Evolutionary conservation across 495 filamentous ascomycete genomes (phyloP).

Genomic region (Aspergillus homomorphus): DNA sequence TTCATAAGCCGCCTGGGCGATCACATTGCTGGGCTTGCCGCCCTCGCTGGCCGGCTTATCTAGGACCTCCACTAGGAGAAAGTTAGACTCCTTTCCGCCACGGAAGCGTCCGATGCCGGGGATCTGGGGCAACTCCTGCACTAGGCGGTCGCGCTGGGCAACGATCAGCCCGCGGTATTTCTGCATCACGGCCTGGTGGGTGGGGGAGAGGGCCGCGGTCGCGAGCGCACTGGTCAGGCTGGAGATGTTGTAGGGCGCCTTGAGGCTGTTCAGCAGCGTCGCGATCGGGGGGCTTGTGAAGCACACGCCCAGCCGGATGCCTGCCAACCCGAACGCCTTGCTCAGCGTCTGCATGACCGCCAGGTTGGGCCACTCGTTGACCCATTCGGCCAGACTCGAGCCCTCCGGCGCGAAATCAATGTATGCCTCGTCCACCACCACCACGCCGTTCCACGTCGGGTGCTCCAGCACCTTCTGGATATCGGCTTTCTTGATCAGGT

Average conservation of each 20-base stretch:
- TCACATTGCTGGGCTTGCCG: conserved; percentile 72
- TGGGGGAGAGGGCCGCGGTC: conserved; percentile 59
- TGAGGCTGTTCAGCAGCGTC: conserved; percentile 79
- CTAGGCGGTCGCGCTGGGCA: conserved; percentile 69
- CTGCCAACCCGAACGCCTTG: conserved; percentile 94
- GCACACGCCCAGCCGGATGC: conserved; percentile 75
- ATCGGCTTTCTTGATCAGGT: conserved; percentile 71
- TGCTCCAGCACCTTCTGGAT: conserved; percentile 73
- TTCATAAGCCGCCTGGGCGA: conserved; percentile 77
- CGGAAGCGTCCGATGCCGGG: conserved; percentile 75
- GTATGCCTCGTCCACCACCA: conserved; percentile 94
- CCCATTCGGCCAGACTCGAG: conserved; percentile 87
- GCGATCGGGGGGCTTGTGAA: conserved; percentile 68
- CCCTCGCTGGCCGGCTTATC: conserved; percentile 52
- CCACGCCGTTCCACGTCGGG: conserved; percentile 91
- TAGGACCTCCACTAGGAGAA: conserved; percentile 84
- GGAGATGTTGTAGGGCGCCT: conserved; percentile 93
- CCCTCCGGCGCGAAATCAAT: conserved; percentile 85
- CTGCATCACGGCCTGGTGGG: conserved; percentile 69
- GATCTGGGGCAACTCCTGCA: conserved; percentile 70
- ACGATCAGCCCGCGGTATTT: conserved; percentile 64
- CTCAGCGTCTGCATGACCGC: conserved; percentile 97
- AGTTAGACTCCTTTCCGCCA: conserved; percentile 81
- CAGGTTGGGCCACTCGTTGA: conserved; percentile 88
- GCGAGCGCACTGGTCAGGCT: conserved; percentile 83